A percentile compares a stretch with the other conserved stretches of the same genome.
Evolutionary conservation across 192 early-diverging fungal genomes (phyloP).

Genomic region (Phycomyces blakesleeanus): DNA sequence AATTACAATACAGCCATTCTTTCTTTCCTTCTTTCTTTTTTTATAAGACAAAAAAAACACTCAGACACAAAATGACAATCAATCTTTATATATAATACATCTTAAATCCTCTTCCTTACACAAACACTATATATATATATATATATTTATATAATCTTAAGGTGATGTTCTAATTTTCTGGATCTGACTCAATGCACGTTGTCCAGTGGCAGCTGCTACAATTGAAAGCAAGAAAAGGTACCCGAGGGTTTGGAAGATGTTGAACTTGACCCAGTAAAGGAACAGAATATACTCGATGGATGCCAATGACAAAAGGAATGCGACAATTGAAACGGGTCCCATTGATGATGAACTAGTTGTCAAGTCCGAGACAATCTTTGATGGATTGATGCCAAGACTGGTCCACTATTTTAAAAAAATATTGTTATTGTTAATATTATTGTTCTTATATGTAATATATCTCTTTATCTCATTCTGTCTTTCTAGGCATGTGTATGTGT

Average conservation of each 20-base stretch:
- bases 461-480: too few relatives aligned
- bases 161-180: conserved; percentile 16
- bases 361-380: conserved; percentile 11
- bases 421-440: too few relatives aligned
- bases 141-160: conserved; percentile 13
- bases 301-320: conserved; percentile 43
- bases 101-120: not conserved
- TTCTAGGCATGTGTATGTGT: too few relatives aligned
- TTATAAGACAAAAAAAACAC: too few relatives aligned
- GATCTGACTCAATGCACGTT: conserved; percentile 40
- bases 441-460: too few relatives aligned
- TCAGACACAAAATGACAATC: too few relatives aligned
- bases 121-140: not conserved
- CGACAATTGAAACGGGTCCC: conserved; percentile 21
- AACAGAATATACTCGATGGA: conserved; percentile 46
- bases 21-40: too few relatives aligned
- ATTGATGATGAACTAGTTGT: not conserved
- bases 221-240: conserved; percentile 36
- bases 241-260: conserved; percentile 47
- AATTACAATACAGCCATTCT: too few relatives aligned
- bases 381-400: conserved; percentile 40
- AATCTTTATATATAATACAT: too few relatives aligned
- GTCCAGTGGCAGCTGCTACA: conserved; percentile 40
- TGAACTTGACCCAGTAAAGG: conserved; percentile 48
- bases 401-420: conserved; percentile 36